Conservation (phyloP, 176 grass and related monocot genomes). For the Hyparrhenia diplandra region DNA sequence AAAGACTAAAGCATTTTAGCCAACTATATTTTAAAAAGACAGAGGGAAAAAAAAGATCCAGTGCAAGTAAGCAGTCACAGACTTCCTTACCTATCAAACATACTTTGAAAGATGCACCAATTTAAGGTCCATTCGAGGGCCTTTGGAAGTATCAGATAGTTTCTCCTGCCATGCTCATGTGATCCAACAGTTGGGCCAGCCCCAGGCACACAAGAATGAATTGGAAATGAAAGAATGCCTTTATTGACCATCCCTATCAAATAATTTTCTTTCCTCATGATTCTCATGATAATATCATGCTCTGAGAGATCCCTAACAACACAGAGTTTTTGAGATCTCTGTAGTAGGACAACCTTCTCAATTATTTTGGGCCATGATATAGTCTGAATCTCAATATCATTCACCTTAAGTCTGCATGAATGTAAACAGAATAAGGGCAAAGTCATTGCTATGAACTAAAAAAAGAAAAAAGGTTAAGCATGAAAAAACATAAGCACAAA, state of each 20-base stretch:
- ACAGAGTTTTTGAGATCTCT: slow-evolving; percentile 72
- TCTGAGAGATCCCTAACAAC: slow-evolving; percentile 93
- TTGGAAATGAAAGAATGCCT: slow-evolving; percentile 87
- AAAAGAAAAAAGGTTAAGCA: background rate
- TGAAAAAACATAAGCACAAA: slow-evolving; percentile 7
- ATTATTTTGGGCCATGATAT: slow-evolving; percentile 93
- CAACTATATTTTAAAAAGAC: background rate
- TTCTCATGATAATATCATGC: slow-evolving; percentile 94
- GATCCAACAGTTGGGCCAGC: slow-evolving; percentile 60
- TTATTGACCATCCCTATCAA: slow-evolving; percentile 99
- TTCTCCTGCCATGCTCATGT: slow-evolving; percentile 45
- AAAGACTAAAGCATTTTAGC: background rate
- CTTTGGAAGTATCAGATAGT: slow-evolving; percentile 84
- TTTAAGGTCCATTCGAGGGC: slow-evolving; percentile 97
- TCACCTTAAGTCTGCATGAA: slow-evolving; percentile 70
- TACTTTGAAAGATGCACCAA: slow-evolving; percentile 98
- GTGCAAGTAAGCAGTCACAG: background rate
- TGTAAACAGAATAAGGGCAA: slow-evolving; percentile 15
- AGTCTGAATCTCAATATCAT: slow-evolving; percentile 89
- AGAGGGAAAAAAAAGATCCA: background rate
- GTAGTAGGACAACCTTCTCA: slow-evolving; percentile 78
- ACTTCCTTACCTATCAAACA: slow-evolving; percentile 90
- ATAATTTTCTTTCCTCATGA: slow-evolving; percentile 99
- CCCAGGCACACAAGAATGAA: slow-evolving; percentile 74
- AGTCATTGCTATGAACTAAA: slow-evolving; percentile 23